Evolutionary conservation across 257 asterid species (phyloP).

Genomic region (Solanum sejunctum): DNA sequence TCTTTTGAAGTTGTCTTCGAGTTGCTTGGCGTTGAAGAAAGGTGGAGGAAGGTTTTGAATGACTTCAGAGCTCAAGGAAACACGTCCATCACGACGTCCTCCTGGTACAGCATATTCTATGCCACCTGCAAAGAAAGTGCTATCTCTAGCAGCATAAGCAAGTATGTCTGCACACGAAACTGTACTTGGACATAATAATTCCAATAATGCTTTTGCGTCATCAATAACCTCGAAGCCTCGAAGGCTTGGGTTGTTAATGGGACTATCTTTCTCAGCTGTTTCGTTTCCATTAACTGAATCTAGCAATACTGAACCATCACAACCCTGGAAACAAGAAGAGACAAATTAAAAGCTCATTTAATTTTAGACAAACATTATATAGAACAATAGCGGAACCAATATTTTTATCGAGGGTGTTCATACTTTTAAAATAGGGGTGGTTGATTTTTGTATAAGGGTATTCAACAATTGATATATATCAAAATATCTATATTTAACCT

Average conservation of each 20-base stretch:
- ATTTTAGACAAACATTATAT: neutral
- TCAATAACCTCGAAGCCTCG: neutral
- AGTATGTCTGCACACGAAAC: neutral
- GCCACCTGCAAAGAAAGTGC: neutral
- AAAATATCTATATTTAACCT: too few relatives aligned
- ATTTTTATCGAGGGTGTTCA: too few relatives aligned
- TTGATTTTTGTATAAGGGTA: too few relatives aligned
- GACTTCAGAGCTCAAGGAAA: neutral
- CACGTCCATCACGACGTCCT: slow-evolving; percentile 1
- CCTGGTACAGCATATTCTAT: neutral
- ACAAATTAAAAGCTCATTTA: neutral
- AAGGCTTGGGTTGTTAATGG: neutral
- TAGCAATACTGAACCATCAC: neutral
- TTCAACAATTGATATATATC: too few relatives aligned
- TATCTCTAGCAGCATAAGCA: neutral
- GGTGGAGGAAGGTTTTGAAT: slow-evolving; percentile 2
- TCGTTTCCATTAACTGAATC: neutral
- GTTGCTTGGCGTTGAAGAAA: neutral
- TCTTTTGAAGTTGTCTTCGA: neutral
- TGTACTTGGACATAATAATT: neutral
- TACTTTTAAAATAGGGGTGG: too few relatives aligned
- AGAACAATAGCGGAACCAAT: too few relatives aligned
- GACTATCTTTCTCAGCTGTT: neutral
- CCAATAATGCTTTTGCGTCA: neutral
- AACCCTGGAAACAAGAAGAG: neutral